Base-by-base conservation (phyloP, 1,284 basidiomycete species). In the Ustilago trichophora region DNA sequence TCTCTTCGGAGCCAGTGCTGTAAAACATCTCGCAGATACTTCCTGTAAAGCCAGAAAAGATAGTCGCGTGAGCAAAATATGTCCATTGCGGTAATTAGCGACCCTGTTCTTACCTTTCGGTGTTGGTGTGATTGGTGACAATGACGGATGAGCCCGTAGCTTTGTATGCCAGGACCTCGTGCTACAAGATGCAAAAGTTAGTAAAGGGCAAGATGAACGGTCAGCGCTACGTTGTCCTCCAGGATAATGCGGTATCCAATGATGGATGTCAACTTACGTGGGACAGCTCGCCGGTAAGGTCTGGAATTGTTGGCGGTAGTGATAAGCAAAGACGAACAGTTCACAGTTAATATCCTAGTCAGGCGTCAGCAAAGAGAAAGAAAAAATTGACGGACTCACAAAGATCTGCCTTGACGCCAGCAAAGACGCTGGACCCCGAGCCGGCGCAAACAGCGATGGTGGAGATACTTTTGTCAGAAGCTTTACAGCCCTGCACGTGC, bases 61-160 rank as follows among this genome's bases (percentile, higher is more conserved):
- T n/a, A n/a, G 24, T 26, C 25, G 38, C 16, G 38, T 46, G n/a
- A 46, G 33, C 21, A 26, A n/a, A 13, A 25, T 7, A n/a, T 15
- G 21, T 19, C 19, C 16, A 21, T 3, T n/a, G n/a, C n/a, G n/a
- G n/a, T n/a, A n/a, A n/a, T n/a, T n/a, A n/a, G n/a, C n/a, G n/a
- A n/a, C n/a, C n/a, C n/a, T n/a, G n/a, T n/a, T n/a, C 57, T 45
- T 35, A 69, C 42, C 78, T 59, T 55, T 81, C 79, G 4, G 72
- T 75, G 63, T 79, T 79, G 42, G 75, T 72, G 51, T 81, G 79
- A 40, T 78, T 75, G 12, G 75, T 62, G 18, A 79, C 54, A 27
- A 81, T 69, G 25, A 81, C 78, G 13, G 71, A 75, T 27, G 71
- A 46, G n/a, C 77, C 78, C 8, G 60, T 44, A 22, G 75, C 75